phyloP scores from a whole-genome alignment of 257 asterid genomes.

The Solanum appendiculatum region DNA sequence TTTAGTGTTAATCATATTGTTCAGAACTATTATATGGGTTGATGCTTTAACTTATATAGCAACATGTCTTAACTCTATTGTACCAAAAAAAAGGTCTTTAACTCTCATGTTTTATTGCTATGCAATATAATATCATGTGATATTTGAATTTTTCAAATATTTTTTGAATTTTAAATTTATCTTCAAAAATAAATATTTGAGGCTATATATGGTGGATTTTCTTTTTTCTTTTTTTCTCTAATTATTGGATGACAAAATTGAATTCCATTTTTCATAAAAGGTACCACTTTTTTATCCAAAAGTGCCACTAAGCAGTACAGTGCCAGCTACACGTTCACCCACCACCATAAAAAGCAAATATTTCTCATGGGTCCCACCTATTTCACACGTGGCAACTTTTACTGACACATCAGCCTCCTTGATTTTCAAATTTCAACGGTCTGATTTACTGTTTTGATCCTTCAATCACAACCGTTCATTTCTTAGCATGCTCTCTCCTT shows the following conservation, averaged over 20 bases:
- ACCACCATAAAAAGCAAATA: neutral
- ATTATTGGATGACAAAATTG: neutral
- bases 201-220: neutral
- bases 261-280: neutral
- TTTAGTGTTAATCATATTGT: too few relatives aligned
- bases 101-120: neutral
- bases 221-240: neutral
- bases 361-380: neutral
- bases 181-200: neutral
- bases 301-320: neutral
- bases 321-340: neutral
- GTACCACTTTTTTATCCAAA: neutral
- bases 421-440: slow-evolving; percentile 66
- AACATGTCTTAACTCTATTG: neutral
- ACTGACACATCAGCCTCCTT: slow-evolving; percentile 28
- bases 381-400: slow-evolving; percentile 12
- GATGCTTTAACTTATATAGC: neutral
- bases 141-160: neutral
- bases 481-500: neutral
- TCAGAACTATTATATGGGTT: neutral
- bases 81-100: too few relatives aligned
- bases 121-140: neutral
- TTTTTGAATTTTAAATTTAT: neutral
- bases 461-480: slow-evolving; percentile 29
- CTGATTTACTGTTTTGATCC: slow-evolving; percentile 30